Percentiles rank a stretch among this genome's conserved stretches.
Evolutionary conservation across 208 protist species (phyloP).

Genomic region (Naegleria gruberi): DNA sequence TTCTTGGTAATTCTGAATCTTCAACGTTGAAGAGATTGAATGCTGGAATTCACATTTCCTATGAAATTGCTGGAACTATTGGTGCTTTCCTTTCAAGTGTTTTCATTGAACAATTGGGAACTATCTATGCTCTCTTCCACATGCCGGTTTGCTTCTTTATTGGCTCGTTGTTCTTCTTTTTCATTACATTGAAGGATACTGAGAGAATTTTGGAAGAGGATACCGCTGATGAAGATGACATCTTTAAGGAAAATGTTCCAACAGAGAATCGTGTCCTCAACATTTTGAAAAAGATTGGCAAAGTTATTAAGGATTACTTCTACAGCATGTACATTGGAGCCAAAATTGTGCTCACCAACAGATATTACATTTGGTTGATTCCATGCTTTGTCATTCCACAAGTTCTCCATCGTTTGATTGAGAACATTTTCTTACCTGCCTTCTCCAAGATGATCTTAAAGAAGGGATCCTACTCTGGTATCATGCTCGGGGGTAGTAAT

Average conservation of each 20-base stretch:
- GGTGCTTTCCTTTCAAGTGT: not conserved
- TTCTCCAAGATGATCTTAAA: not conserved
- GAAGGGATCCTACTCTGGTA: not conserved
- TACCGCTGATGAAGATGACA: not conserved
- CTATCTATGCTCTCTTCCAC: not conserved
- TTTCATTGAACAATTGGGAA: not conserved
- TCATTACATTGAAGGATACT: not conserved
- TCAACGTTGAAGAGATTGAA: not conserved
- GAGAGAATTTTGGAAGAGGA: not conserved
- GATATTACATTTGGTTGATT: not conserved
- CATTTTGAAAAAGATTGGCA: not conserved
- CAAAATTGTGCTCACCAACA: not conserved
- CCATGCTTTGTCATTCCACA: not conserved
- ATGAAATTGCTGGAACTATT: not conserved
- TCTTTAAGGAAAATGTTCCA: not conserved
- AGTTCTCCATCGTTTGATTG: not conserved
- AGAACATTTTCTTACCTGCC: not conserved
- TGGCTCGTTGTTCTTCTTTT: not conserved
- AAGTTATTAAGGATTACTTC: not conserved
- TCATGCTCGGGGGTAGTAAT: not conserved
- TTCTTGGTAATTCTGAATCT: not conserved
- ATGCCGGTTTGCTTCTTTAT: not conserved
- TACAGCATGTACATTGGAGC: not conserved
- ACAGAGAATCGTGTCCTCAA: not conserved
- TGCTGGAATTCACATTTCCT: not conserved